Conservation (phyloP, 78 protist genomes). For the Guillardia theta region DNA sequence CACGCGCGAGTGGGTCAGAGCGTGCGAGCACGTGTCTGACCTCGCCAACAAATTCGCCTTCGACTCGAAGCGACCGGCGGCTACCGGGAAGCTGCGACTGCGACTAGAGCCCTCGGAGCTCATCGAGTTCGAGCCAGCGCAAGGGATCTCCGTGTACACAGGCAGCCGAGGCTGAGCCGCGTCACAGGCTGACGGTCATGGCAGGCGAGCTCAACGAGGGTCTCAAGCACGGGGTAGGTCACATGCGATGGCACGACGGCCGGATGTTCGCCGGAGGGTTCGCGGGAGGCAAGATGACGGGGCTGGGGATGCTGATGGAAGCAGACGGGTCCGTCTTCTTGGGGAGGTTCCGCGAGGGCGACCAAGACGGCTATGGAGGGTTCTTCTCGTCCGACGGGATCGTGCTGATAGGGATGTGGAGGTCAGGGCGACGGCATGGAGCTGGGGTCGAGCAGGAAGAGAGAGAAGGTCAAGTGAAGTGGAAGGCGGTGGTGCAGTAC, state of each 20-base stretch:
- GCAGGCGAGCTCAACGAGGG: background rate
- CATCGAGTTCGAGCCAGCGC: background rate
- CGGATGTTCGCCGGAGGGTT: background rate
- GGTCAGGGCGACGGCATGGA: background rate
- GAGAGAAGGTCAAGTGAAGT: background rate
- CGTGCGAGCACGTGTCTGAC: background rate
- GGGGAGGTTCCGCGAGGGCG: background rate
- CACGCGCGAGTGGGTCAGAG: background rate
- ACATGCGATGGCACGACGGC: background rate
- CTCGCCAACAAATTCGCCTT: background rate
- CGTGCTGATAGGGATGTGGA: background rate
- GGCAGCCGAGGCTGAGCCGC: background rate
- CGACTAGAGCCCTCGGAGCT: background rate
- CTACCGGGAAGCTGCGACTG: background rate
- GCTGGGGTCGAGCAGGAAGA: background rate
- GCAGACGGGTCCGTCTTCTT: background rate
- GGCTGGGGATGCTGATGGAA: background rate
- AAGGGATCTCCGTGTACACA: background rate
- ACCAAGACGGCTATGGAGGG: background rate
- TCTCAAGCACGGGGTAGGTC: background rate
- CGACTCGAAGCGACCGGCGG: background rate
- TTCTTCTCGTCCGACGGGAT: background rate
- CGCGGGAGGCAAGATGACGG: background rate
- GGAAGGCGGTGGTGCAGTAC: background rate
- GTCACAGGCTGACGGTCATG: background rate